These are phyloP conservation scores for Silybum marianum DNA, from an alignment of 129 eudicot species.

Conservation along the genomic window DNA sequence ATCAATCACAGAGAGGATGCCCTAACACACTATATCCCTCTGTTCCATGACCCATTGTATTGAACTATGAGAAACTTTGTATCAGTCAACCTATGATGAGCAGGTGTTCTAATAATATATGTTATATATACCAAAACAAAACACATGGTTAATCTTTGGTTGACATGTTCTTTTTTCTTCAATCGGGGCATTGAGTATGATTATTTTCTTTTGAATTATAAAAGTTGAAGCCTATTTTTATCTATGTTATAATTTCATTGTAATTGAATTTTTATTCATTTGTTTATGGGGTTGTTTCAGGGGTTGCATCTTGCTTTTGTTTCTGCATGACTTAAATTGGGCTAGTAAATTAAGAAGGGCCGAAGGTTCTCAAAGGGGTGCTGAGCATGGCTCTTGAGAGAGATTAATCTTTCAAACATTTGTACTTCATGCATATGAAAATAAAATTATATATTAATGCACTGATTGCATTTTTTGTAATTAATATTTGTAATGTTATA, in stretches of 20 bases:
- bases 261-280: background rate
- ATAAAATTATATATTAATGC: no score
- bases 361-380: constrained; percentile 51
- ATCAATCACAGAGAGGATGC: no score
- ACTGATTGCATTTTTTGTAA: no score
- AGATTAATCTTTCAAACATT: no score
- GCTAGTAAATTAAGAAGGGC: background rate
- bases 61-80: background rate
- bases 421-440: no score
- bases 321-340: background rate
- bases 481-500: no score
- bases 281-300: background rate
- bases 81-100: background rate
- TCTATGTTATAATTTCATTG: background rate
- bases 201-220: background rate
- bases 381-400: background rate
- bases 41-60: background rate
- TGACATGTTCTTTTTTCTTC: background rate
- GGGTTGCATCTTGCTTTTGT: background rate
- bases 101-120: background rate
- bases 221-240: background rate
- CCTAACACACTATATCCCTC: background rate
- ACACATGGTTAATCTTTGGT: background rate
- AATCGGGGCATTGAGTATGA: background rate
- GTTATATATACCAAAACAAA: background rate